Percentiles rank a stretch among this genome's conserved stretches.
Evolutionary conservation across 2,329 filamentous ascomycete genomes (phyloP).

Genomic region (Colletotrichum sojae): DNA sequence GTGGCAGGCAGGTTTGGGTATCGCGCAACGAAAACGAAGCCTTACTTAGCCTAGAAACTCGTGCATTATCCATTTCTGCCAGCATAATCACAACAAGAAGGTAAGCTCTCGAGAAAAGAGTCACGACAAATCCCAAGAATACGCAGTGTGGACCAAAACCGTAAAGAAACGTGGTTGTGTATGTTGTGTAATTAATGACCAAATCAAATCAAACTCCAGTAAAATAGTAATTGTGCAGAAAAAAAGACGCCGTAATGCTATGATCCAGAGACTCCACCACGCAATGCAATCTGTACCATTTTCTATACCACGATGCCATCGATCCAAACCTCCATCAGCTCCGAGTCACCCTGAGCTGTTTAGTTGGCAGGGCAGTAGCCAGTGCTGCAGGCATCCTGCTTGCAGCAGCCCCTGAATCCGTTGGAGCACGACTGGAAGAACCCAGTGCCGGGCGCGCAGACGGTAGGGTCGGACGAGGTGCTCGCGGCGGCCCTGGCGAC

Average conservation of each 20-base stretch:
- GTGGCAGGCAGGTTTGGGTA: no score
- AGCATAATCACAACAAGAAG: no score
- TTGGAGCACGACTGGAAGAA: constrained; percentile 39
- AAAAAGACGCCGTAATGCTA: constrained; percentile 21
- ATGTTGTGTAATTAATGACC: background rate
- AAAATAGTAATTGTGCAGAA: background rate
- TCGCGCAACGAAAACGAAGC: no score
- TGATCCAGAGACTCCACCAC: constrained; percentile 14
- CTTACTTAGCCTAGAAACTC: no score
- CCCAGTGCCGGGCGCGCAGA: constrained; percentile 30
- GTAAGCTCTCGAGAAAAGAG: no score
- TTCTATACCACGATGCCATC: background rate
- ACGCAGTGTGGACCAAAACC: background rate
- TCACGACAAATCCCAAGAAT: no score
- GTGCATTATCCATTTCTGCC: no score
- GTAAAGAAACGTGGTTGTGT: constrained; percentile 20
- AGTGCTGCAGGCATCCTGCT: constrained; percentile 28
- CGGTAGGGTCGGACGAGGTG: constrained; percentile 24
- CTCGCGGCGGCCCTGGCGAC: constrained; percentile 12
- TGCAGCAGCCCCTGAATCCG: constrained; percentile 38
- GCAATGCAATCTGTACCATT: constrained; percentile 11
- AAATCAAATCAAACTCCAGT: constrained; percentile 2
- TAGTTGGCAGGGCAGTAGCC: constrained; percentile 31
- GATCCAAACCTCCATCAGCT: no score
- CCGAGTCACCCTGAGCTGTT: background rate